These are phyloP conservation scores for Arthrobotrys megalospora DNA, from an alignment of 2,329 filamentous ascomycete species.

Conservation along the genomic window DNA sequence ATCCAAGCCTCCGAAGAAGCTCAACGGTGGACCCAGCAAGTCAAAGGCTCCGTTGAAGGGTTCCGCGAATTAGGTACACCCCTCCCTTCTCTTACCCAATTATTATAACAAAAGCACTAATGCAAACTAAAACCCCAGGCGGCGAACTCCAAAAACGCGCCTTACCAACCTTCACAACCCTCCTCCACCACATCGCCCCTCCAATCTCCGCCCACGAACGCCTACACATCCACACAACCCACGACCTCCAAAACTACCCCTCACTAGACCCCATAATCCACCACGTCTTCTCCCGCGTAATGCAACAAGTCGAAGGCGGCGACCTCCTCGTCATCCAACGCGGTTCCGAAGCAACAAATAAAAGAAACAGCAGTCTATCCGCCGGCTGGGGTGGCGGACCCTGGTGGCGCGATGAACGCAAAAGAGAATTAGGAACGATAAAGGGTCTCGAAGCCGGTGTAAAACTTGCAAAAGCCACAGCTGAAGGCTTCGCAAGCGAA, in stretches of 20 bases:
- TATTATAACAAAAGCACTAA: neutral
- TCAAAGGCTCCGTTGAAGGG: slow-evolving; percentile 87
- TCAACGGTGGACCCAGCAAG: slow-evolving; percentile 94
- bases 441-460: slow-evolving; percentile 87
- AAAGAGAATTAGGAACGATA: slow-evolving; percentile 84
- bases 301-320: slow-evolving; percentile 98
- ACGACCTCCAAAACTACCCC: slow-evolving; percentile 94
- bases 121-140: too few species aligned
- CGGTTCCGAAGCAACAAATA: slow-evolving; percentile 84
- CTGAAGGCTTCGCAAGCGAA: slow-evolving; percentile 87
- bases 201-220: slow-evolving; percentile 97
- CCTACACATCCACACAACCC: slow-evolving; percentile 95
- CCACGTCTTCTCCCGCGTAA: slow-evolving; percentile 91
- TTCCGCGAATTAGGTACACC: slow-evolving; percentile 80
- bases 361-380: slow-evolving; percentile 72
- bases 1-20: slow-evolving; percentile 97
- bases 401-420: slow-evolving; percentile 84
- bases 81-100: slow-evolving; percentile 44
- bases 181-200: slow-evolving; percentile 93
- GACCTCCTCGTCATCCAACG: slow-evolving; percentile 95
- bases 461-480: slow-evolving; percentile 89
- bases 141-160: slow-evolving; percentile 89
- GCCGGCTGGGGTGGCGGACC: slow-evolving; percentile 90
- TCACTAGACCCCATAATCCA: slow-evolving; percentile 94
- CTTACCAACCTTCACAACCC: slow-evolving; percentile 92